Conservation (phyloP, 257 asterid genomes). For the Thymus quinquecostatus region DNA sequence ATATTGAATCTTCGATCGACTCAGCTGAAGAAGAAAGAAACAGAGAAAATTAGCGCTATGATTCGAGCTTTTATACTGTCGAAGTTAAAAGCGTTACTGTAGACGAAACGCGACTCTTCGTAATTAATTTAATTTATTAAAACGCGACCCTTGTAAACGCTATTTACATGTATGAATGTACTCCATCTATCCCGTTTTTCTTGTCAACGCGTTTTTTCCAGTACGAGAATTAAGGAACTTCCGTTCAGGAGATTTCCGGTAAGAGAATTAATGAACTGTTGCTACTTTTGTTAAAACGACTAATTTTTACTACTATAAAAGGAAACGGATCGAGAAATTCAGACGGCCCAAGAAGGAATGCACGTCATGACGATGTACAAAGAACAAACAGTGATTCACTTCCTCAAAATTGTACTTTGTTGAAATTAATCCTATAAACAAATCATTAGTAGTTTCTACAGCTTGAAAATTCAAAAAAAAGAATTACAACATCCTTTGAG, state of each 20-base stretch:
- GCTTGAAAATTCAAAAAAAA: slow-evolving; percentile 31
- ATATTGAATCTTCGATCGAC: slow-evolving; percentile 18
- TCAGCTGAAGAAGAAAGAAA: neutral
- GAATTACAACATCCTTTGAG: slow-evolving; percentile 36
- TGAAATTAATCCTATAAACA: slow-evolving; percentile 33
- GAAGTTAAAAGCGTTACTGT: neutral
- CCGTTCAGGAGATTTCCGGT: no score
- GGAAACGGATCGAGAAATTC: no score
- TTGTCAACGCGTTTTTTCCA: no score
- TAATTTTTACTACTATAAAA: no score
- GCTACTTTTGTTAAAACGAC: no score
- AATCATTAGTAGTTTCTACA: slow-evolving; percentile 43
- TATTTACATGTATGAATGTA: no score
- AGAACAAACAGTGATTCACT: slow-evolving; percentile 24
- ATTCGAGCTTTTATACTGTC: neutral
- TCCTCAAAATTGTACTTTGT: slow-evolving; percentile 27
- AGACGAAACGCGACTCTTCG: no score
- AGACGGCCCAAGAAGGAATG: no score
- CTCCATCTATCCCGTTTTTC: no score
- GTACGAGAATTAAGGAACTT: no score
- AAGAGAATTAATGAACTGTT: no score
- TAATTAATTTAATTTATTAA: no score
- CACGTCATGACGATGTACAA: neutral
- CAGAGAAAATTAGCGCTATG: neutral
- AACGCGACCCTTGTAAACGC: neutral